Base-by-base conservation (phyloP, 2,329 filamentous ascomycete species). In the Fusarium domesticum region DNA sequence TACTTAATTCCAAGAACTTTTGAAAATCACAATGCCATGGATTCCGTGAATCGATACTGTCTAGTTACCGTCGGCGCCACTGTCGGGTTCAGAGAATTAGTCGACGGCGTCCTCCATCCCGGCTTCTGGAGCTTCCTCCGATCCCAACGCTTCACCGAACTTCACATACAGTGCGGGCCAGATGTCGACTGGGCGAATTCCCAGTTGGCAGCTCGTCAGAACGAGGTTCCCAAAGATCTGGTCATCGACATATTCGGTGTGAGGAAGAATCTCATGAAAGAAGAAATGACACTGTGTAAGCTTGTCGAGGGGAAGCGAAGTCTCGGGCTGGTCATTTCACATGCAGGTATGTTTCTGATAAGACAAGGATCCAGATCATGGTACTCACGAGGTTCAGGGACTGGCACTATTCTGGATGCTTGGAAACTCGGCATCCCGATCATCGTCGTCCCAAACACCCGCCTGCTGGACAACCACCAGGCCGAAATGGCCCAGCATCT, bases 11-110 rank as follows among this genome's bases (percentile, higher is more conserved):
- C n/a, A n/a, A n/a, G n/a, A n/a, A n/a, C n/a, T n/a, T n/a, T n/a
- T n/a, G n/a, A n/a, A n/a, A n/a, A n/a, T n/a, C 11, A 15, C 32
- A n/a, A 35, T 12, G 15, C 37, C 16, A 15, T 18, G 6, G 17
- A 18, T 25, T 11, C 12, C 6, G 38, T 56, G 15, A 45, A 62
- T 18, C 63, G 66, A 25, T 63, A 71, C 41, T 93, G 88, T 64
- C 87, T 98, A 54, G 85, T 96, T 43, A 97, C 93, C 0, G 86
- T 96, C 20, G 93, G 93, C 44, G 92, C 93, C 6, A 98, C 92
- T 0, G 90, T 91, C 14, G 80, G 85, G 16, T 98, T 98, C 68
- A 74, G 77, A 40, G 67, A 75, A 6, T 78, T 98, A 2, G 77
- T 96, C 43, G 69, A 76, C 34, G 79, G 84, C 23, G 78, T 85